Percentiles rank a stretch among this genome's conserved stretches.
These are phyloP conservation scores for Hericium coralloides DNA, from an alignment of 768 basidiomycete genomes.

Conservation along the genomic window DNA sequence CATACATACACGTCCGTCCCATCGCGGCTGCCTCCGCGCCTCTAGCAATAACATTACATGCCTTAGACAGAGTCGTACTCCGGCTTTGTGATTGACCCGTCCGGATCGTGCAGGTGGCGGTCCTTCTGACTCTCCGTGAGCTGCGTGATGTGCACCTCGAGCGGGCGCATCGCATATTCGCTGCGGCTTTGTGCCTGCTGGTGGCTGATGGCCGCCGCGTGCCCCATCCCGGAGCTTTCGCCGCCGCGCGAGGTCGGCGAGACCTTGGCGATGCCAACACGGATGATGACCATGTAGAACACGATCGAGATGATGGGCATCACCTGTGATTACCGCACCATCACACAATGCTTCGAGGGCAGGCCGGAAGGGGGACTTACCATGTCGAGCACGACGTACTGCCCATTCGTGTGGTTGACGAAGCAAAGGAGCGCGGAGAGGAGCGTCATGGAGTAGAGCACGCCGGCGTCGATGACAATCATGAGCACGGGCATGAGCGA, in stretches of 20 bases:
- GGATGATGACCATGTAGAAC: conserved; percentile 21
- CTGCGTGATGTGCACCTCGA: conserved; percentile 2
- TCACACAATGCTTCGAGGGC: background rate
- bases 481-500: conserved; percentile 2
- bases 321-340: conserved; percentile 1
- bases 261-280: conserved; percentile 10
- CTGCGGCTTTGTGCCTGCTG: background rate
- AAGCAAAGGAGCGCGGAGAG: conserved; percentile 18
- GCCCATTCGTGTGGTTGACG: conserved; percentile 15
- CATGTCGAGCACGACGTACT: conserved; percentile 19
- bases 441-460: conserved; percentile 2
- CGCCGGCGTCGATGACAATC: conserved; percentile 2
- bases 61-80: background rate
- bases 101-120: background rate
- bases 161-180: background rate
- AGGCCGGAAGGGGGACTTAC: background rate
- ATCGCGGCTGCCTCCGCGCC: too few relatives aligned
- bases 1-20: too few relatives aligned
- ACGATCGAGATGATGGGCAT: conserved; percentile 19
- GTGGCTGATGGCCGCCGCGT: background rate
- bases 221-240: background rate
- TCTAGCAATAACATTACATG: background rate
- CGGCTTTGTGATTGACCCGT: background rate
- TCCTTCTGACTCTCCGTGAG: conserved; percentile 1
- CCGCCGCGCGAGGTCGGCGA: background rate